Conservation (phyloP, 2,329 filamentous ascomycete genomes). For the Diaporthe eres region DNA sequence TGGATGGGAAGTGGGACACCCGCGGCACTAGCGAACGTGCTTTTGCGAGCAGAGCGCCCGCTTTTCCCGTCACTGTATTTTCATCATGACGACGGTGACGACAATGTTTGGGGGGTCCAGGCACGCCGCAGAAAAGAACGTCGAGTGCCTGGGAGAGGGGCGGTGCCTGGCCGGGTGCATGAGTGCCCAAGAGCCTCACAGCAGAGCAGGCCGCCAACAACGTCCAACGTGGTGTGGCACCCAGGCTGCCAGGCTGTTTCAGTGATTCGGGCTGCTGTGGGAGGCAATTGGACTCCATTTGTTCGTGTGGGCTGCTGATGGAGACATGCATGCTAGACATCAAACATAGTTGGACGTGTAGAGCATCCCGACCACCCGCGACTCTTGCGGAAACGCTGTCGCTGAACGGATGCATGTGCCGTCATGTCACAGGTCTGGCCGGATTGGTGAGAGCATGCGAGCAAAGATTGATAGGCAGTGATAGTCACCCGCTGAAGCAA, state of each 20-base stretch:
- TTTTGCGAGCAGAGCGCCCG: slow-evolving; percentile 12
- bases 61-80: slow-evolving; percentile 20
- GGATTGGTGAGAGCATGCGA: neutral
- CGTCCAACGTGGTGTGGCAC: neutral
- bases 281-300: neutral
- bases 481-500: slow-evolving; percentile 24
- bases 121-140: neutral
- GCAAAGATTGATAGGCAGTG: slow-evolving; percentile 16
- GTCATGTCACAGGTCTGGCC: neutral
- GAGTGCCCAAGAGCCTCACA: slow-evolving; percentile 7
- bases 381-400: neutral
- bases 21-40: neutral
- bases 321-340: slow-evolving; percentile 4
- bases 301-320: neutral
- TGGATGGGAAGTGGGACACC: neutral
- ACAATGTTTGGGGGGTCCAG: slow-evolving; percentile 9
- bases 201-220: neutral
- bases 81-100: slow-evolving; percentile 40
- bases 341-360: neutral
- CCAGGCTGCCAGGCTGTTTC: neutral
- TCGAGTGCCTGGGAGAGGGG: neutral
- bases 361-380: neutral
- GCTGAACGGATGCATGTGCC: neutral
- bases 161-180: neutral
- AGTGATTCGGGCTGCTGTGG: neutral